These are phyloP conservation scores for Cyberlindnera saturnus DNA, from an alignment of 805 yeast genomes.

Conservation along the genomic window DNA sequence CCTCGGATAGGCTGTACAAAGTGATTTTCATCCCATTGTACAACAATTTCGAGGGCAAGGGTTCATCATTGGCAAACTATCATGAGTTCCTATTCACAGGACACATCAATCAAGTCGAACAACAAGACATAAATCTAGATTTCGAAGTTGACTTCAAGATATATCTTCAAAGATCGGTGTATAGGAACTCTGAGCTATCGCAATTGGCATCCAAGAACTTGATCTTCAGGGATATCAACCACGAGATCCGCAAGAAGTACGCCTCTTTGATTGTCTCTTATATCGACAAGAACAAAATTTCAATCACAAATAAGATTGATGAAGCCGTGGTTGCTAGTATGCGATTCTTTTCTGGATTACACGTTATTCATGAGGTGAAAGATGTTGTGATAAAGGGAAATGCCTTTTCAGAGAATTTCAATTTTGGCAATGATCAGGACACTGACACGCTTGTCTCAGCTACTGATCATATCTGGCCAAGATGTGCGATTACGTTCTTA, in stretches of 20 bases:
- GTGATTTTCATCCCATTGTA: slow-evolving; percentile 15
- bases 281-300: slow-evolving; percentile 4
- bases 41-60: slow-evolving; percentile 2
- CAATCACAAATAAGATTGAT: slow-evolving; percentile 12
- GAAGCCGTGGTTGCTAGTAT: slow-evolving; percentile 9
- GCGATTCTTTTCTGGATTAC: slow-evolving; percentile 1
- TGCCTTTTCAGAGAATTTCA: slow-evolving; percentile 17
- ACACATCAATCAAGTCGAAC: not conserved
- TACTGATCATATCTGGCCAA: slow-evolving; percentile 17
- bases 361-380: not conserved
- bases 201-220: slow-evolving; percentile 11
- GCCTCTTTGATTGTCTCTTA: slow-evolving; percentile 12
- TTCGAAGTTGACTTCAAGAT: slow-evolving; percentile 5
- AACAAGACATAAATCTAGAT: not conserved
- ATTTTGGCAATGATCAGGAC: slow-evolving; percentile 7
- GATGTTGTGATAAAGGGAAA: slow-evolving; percentile 7
- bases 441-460: slow-evolving; percentile 9
- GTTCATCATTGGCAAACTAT: slow-evolving; percentile 17
- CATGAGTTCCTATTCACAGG: slow-evolving; percentile 18
- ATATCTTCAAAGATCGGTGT: slow-evolving; percentile 7
- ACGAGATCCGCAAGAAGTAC: slow-evolving; percentile 10
- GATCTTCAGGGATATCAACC: slow-evolving; percentile 13
- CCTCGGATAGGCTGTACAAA: slow-evolving; percentile 16
- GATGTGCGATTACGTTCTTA: slow-evolving; percentile 20
- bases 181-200: slow-evolving; percentile 3